phyloP scores from a whole-genome alignment of 768 basidiomycete species.

The Neoboletus subvelutipes region DNA sequence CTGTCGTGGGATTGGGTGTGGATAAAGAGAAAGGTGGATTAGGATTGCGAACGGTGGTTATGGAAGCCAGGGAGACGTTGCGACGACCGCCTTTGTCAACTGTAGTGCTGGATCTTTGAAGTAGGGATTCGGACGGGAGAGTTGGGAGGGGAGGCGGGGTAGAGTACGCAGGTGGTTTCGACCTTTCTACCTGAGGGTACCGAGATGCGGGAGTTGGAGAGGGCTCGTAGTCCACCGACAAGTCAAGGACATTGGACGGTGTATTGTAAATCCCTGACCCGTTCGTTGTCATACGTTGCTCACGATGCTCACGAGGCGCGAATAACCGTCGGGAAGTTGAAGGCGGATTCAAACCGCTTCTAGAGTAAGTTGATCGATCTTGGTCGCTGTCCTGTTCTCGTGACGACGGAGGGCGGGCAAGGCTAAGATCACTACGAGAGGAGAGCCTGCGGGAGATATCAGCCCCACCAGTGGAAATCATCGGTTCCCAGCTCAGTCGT shows the following conservation, averaged over 20 bases:
- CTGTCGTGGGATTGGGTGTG: conserved; percentile 63
- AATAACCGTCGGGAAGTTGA: conserved; percentile 51
- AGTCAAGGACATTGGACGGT: conserved; percentile 29
- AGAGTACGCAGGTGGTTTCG: conserved; percentile 44
- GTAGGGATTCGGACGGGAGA: conserved; percentile 56
- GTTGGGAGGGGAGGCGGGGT: conserved; percentile 60
- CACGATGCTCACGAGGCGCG: conserved; percentile 55
- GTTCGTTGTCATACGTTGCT: conserved; percentile 32
- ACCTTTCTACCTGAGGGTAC: conserved; percentile 37
- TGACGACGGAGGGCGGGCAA: conserved; percentile 26
- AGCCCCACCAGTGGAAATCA: conserved; percentile 18
- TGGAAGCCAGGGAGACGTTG: conserved; percentile 46
- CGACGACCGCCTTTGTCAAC: conserved; percentile 35
- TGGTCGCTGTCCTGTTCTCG: conserved; percentile 31
- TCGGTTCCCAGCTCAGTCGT: conserved; percentile 45
- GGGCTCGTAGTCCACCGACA: conserved; percentile 40
- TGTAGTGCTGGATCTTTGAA: conserved; percentile 24
- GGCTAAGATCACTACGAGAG: conserved; percentile 23
- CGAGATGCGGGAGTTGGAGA: conserved; percentile 47
- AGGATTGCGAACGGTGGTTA: conserved; percentile 44
- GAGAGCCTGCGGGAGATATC: conserved; percentile 30
- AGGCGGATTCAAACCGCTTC: conserved; percentile 23
- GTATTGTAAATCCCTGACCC: conserved; percentile 18
- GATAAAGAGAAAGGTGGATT: conserved; percentile 47
- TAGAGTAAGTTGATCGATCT: conserved; percentile 25